phyloP scores from a whole-genome alignment of 176 grass and related monocot species.

The Oryza longistaminata region DNA sequence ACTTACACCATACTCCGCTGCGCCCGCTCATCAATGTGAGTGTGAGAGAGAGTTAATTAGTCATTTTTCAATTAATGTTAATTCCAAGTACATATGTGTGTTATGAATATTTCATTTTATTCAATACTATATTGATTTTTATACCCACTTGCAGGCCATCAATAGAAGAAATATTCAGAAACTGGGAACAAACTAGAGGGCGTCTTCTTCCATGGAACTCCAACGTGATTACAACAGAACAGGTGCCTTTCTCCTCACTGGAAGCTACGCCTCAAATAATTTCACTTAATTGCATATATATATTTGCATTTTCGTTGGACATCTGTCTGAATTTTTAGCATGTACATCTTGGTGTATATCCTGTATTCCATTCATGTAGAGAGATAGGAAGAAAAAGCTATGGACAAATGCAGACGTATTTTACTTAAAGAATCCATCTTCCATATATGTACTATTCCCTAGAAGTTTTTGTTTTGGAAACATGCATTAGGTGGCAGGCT shows the following conservation, averaged over 20 bases:
- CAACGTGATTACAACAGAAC: background rate
- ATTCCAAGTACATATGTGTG: background rate
- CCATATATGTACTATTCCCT: background rate
- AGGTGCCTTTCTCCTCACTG: constrained; percentile 6
- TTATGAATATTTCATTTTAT: background rate
- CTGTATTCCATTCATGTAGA: background rate
- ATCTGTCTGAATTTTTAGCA: background rate
- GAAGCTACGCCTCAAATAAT: background rate
- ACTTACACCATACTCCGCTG: background rate
- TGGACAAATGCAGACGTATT: background rate
- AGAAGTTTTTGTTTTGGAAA: constrained; percentile 28
- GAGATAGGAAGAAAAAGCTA: background rate
- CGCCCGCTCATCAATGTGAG: constrained; percentile 36
- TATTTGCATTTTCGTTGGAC: background rate
- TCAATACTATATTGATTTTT: background rate
- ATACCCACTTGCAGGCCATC: constrained; percentile 32
- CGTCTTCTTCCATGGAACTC: constrained; percentile 26
- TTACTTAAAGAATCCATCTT: constrained; percentile 12
- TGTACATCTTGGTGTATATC: background rate
- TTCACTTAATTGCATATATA: background rate
- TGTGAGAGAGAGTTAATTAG: background rate
- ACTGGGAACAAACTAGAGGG: constrained; percentile 43
- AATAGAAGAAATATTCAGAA: constrained; percentile 37
- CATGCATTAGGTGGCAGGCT: constrained; percentile 35
- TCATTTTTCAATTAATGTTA: background rate